Conservation (phyloP, 2,329 filamentous ascomycete species). For the Nannizzia gypsea region DNA sequence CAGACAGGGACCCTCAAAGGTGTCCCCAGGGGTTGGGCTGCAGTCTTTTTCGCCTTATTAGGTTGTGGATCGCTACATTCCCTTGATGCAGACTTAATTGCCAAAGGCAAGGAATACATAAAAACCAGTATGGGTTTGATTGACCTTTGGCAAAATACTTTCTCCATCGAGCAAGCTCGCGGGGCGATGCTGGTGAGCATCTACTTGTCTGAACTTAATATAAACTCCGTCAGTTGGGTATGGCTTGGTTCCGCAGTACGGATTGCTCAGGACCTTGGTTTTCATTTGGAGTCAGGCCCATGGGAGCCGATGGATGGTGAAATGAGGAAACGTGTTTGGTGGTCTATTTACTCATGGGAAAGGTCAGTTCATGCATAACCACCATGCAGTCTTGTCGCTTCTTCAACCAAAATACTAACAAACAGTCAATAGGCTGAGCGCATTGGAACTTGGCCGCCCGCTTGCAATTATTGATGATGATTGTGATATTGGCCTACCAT, state of each 20-base stretch:
- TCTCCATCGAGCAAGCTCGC: constrained; percentile 63
- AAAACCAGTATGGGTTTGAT: constrained; percentile 58
- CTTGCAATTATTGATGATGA: constrained; percentile 76
- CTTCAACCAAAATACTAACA: constrained; percentile 14
- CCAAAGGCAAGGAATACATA: constrained; percentile 53
- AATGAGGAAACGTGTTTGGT: constrained; percentile 82
- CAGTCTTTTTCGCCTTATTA: constrained; percentile 70
- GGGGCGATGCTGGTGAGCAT: constrained; percentile 61
- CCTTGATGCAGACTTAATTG: constrained; percentile 44
- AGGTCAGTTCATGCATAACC: constrained; percentile 41
- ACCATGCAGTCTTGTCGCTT: not conserved
- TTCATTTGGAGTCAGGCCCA: constrained; percentile 62
- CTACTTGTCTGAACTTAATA: constrained; percentile 73
- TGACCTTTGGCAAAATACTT: constrained; percentile 71
- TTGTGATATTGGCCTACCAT: constrained; percentile 72
- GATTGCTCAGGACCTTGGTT: constrained; percentile 69
- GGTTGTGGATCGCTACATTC: constrained; percentile 71
- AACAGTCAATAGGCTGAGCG: constrained; percentile 46
- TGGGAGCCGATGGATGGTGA: constrained; percentile 69
- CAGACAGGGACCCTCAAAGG: constrained; percentile 49
- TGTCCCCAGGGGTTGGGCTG: constrained; percentile 58
- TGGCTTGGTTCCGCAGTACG: constrained; percentile 74
- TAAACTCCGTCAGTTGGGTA: constrained; percentile 72
- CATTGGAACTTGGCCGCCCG: constrained; percentile 69
- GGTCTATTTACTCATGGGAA: constrained; percentile 85